These are phyloP conservation scores for Leccinum fibrillosum DNA, from an alignment of 768 basidiomycete genomes.

Conservation along the genomic window DNA sequence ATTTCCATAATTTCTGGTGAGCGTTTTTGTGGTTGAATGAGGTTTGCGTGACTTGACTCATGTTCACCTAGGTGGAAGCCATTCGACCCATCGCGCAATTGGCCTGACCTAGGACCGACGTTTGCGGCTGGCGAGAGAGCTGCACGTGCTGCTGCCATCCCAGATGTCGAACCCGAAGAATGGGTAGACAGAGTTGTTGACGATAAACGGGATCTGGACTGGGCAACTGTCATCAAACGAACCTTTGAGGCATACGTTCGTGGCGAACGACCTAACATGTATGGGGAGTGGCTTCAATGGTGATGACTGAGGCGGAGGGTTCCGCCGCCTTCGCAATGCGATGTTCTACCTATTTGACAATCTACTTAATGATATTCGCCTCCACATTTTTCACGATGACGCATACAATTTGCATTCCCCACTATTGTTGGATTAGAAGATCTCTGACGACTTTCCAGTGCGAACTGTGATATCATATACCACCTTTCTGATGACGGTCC, in stretches of 20 bases:
- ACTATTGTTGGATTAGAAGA: conserved; percentile 32
- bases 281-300: conserved; percentile 78
- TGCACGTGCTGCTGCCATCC: conserved; percentile 47
- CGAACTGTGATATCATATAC: conserved; percentile 30
- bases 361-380: conserved; percentile 30
- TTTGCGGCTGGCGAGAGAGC: conserved; percentile 75
- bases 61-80: conserved; percentile 79
- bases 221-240: conserved; percentile 93
- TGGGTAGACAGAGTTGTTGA: conserved; percentile 46
- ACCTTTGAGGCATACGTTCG: conserved; percentile 93
- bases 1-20: conserved; percentile 93
- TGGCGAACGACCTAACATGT: conserved; percentile 92
- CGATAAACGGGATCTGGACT: conserved; percentile 81
- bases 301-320: conserved; percentile 17
- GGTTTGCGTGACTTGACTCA: neutral
- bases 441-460: conserved; percentile 19
- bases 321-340: conserved; percentile 3
- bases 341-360: conserved; percentile 20
- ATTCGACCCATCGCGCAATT: conserved; percentile 91
- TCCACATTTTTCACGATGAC: conserved; percentile 24
- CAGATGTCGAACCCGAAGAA: conserved; percentile 31
- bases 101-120: conserved; percentile 84
- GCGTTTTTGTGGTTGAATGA: conserved; percentile 19
- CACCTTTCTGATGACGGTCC: conserved; percentile 25
- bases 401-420: conserved; percentile 24